Base-by-base conservation (phyloP, 1,284 basidiomycete species). In the Papiliotrema laurentii region DNA sequence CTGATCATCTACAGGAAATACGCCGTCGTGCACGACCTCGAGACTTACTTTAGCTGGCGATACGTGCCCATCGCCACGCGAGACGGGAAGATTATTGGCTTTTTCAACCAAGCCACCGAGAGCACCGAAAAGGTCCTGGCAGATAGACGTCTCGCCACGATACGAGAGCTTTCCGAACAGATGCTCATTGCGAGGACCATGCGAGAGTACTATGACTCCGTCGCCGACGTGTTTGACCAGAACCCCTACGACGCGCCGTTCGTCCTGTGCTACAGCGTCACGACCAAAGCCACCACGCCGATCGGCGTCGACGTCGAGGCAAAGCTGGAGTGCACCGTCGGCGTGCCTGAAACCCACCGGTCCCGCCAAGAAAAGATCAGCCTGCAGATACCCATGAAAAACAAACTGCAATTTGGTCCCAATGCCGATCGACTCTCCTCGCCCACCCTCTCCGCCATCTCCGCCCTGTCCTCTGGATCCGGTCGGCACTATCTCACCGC, bases 231-330 rank as follows among this genome's bases (percentile, higher is more conserved):
- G 1, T 41, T 72, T 10, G 56, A 59, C 26, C 45, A 59, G 21
- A 68, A 72, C 38, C 56, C 60, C 1, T 46, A 50, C 26, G 70
- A 72, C 28, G 57, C 55, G 2, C 70, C 70, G 1, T 72, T 72
- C 42, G 54, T 50, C 13, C 42, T 70, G 39, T 56, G 53, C 31
- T 72, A 71, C 51, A 60, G 60, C 27, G 61, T 66, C 24, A 45
- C 58, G 40, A 37, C 52, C 31, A 43, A 34, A 22, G 35, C 38
- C 27, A 41, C 37, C 1, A 16, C 37, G 14, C 34, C 45, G 4
- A 25, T 21, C 19, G 18, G 22, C 2, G 7, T 21, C 7, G 21
- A 43, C 7, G 45, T 59, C 30, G 57, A 58, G n/a, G 43, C 54
- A 2, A 46, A 40, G 0, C 54, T 64, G 6, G 50, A 59, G 49